These are phyloP conservation scores for Datura wrightii DNA, from an alignment of 257 asterid species.

Conservation along the genomic window DNA sequence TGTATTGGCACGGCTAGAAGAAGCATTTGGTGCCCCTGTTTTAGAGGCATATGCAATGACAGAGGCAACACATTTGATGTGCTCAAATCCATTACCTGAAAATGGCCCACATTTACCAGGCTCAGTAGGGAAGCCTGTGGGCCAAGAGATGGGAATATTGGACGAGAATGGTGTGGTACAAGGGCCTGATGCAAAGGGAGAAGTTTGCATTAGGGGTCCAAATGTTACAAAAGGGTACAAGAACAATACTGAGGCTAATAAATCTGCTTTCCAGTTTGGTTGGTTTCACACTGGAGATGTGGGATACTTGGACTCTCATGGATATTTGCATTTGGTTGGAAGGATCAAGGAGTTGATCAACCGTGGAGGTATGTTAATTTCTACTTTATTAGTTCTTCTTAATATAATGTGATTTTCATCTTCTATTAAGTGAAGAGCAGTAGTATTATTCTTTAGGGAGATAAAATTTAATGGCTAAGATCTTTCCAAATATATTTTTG, in stretches of 20 bases:
- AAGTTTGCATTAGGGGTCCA: constrained; percentile 85
- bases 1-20: constrained; percentile 75
- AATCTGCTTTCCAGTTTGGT: constrained; percentile 75
- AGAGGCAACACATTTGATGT: constrained; percentile 87
- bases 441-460: not conserved
- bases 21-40: constrained; percentile 84
- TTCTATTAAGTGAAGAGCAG: not conserved
- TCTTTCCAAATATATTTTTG: not conserved
- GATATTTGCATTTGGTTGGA: constrained; percentile 91
- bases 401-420: not conserved
- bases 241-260: constrained; percentile 80
- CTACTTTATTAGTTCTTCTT: not conserved
- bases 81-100: constrained; percentile 84
- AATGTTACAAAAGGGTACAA: constrained; percentile 86
- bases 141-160: constrained; percentile 89
- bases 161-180: constrained; percentile 66
- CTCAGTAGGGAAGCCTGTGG: constrained; percentile 86
- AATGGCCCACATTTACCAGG: constrained; percentile 78
- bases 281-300: constrained; percentile 94
- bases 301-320: constrained; percentile 76
- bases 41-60: constrained; percentile 96
- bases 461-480: not conserved
- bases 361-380: constrained; percentile 74
- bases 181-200: constrained; percentile 65
- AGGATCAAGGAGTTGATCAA: constrained; percentile 89